Evolutionary conservation across 352 stramenopile species (phyloP).

Genomic region (Peronospora belbahrii): DNA sequence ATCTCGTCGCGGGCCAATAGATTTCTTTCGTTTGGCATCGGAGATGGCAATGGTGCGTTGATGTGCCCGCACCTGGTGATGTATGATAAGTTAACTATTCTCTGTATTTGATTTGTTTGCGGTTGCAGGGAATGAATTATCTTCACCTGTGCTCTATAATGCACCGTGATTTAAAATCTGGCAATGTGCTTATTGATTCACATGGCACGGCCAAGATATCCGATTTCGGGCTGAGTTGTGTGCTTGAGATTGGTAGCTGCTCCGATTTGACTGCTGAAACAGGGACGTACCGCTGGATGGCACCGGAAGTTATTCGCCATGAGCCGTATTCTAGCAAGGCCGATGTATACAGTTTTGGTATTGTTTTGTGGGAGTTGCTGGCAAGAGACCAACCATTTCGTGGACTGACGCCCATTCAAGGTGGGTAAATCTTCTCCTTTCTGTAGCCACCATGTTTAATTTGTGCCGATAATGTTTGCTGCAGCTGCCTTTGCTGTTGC

Average conservation of each 20-base stretch:
- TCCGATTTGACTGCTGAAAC: conserved; percentile 81
- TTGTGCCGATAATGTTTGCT: conserved; percentile 4
- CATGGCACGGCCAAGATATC: conserved; percentile 84
- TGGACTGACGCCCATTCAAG: conserved; percentile 78
- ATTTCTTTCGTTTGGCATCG: conserved; percentile 71
- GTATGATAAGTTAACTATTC: neutral
- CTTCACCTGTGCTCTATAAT: conserved; percentile 91
- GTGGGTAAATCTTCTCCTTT: conserved; percentile 15
- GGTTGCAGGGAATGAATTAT: conserved; percentile 88
- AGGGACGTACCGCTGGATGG: conserved; percentile 92
- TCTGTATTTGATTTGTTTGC: conserved; percentile 5
- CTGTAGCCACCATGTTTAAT: neutral
- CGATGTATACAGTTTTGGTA: conserved; percentile 92
- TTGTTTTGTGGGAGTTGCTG: conserved; percentile 84
- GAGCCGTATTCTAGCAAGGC: conserved; percentile 92
- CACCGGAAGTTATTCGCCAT: conserved; percentile 90
- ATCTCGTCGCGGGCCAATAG: conserved; percentile 46
- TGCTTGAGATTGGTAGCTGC: conserved; percentile 70
- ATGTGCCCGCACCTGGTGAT: neutral
- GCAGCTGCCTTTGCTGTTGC: conserved; percentile 77
- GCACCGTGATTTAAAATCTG: conserved; percentile 94
- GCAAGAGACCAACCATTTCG: conserved; percentile 80
- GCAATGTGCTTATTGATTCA: conserved; percentile 87
- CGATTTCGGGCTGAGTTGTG: conserved; percentile 83
- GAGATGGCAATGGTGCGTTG: conserved; percentile 71